A percentile compares a stretch with the other conserved stretches of the same genome.
Evolutionary conservation across 129 eudicot genomes (phyloP).

Genomic region (Dittrichia graveolens): DNA sequence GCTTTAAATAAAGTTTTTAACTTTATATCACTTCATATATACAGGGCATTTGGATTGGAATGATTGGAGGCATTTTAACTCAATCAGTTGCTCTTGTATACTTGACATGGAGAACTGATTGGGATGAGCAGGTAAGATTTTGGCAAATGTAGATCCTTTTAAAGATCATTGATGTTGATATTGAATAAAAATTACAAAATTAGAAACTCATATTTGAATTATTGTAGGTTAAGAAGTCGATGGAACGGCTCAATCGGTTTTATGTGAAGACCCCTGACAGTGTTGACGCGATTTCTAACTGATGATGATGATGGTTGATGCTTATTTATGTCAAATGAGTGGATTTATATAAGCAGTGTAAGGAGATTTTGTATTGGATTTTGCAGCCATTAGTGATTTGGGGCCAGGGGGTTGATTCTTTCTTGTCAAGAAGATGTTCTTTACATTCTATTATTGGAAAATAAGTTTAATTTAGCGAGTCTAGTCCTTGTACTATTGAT

Average conservation of each 20-base stretch:
- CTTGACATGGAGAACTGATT: conserved; percentile 62
- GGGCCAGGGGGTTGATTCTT: conserved; percentile 24
- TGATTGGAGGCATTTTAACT: conserved; percentile 56
- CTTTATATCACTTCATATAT: background rate
- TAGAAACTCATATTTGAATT: background rate
- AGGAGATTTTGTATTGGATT: conserved; percentile 29
- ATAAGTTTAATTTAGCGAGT: conserved; percentile 1
- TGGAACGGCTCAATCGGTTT: conserved; percentile 47
- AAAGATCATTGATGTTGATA: background rate
- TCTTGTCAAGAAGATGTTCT: conserved; percentile 25
- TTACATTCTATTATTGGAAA: conserved; percentile 12
- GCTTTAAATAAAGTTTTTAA: conserved; percentile 2
- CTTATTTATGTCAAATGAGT: background rate
- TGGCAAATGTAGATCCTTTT: background rate
- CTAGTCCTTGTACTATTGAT: background rate
- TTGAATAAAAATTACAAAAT: background rate
- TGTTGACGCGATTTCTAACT: conserved; percentile 28
- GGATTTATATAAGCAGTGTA: conserved; percentile 17
- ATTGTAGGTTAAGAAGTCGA: conserved; percentile 51
- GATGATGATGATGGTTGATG: conserved; percentile 19
- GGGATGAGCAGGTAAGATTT: conserved; percentile 60
- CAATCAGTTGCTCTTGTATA: conserved; percentile 42
- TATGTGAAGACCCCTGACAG: conserved; percentile 43
- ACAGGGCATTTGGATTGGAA: conserved; percentile 81
- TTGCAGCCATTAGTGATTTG: conserved; percentile 24